Conservation (phyloP, 371 early-diverging fungal species). For the Mortierella sp. region DNA sequence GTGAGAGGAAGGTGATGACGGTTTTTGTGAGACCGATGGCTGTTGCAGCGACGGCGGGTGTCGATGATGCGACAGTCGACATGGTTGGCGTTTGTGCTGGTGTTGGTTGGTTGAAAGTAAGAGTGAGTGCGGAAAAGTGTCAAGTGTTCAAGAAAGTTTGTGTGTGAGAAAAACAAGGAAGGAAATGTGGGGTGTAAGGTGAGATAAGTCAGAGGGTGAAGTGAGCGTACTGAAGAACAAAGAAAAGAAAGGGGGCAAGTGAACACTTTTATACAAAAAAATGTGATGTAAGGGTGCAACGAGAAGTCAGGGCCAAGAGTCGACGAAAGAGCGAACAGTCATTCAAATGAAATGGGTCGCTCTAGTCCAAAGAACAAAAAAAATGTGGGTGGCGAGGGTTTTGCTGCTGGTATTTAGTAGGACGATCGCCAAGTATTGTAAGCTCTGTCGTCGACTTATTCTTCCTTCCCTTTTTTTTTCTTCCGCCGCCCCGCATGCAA, state of each 20-base stretch:
- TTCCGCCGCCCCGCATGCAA: not conserved
- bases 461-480: too few relatives aligned
- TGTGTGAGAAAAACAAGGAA: not conserved
- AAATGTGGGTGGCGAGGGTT: conserved; percentile 3
- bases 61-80: not conserved
- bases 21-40: not conserved
- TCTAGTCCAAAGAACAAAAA: too few relatives aligned
- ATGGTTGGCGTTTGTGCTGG: not conserved
- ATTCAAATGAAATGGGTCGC: too few relatives aligned
- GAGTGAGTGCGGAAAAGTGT: not conserved
- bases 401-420: conserved; percentile 6
- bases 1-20: not conserved
- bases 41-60: not conserved
- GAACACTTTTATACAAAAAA: not conserved
- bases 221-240: not conserved
- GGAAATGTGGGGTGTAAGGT: not conserved
- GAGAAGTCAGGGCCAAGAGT: not conserved
- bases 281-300: too few relatives aligned
- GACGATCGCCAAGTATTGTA: too few relatives aligned
- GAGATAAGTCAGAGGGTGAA: not conserved
- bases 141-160: not conserved
- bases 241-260: not conserved
- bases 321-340: not conserved
- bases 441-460: too few relatives aligned
- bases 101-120: not conserved